Evolutionary conservation across 805 yeast genomes (phyloP).

Genomic region (Komagataella populi): DNA sequence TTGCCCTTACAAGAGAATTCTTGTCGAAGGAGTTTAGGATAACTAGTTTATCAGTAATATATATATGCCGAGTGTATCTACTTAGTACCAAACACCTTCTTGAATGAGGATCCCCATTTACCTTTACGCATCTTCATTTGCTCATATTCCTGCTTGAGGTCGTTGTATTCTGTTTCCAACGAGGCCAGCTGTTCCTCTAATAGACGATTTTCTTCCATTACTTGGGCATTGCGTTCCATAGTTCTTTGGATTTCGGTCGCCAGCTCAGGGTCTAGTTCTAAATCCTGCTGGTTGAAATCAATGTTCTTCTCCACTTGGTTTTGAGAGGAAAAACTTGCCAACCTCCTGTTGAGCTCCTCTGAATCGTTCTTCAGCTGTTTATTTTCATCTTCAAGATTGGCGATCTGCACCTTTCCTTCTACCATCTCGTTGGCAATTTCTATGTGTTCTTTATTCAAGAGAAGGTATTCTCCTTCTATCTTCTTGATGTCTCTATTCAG

Average conservation of each 20-base stretch:
- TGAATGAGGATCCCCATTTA: conserved; percentile 17
- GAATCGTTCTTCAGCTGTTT: conserved; percentile 39
- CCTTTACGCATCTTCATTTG: conserved; percentile 17
- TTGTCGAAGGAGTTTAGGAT: neutral
- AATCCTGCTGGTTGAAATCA: conserved; percentile 5
- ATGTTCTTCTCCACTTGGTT: conserved; percentile 9
- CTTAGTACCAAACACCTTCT: conserved; percentile 11
- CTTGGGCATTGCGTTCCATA: conserved; percentile 48
- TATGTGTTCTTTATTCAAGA: conserved; percentile 71
- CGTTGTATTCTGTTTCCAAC: conserved; percentile 20
- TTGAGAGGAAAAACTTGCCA: conserved; percentile 17
- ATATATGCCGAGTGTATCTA: neutral
- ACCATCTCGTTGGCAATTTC: conserved; percentile 82
- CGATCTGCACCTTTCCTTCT: conserved; percentile 59
- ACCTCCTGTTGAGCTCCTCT: conserved; percentile 28
- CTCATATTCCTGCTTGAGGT: conserved; percentile 19
- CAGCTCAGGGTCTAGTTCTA: conserved; percentile 15
- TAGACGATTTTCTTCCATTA: conserved; percentile 47
- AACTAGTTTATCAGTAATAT: neutral
- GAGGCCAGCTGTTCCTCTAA: conserved; percentile 37
- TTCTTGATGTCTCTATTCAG: conserved; percentile 60
- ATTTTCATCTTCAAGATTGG: conserved; percentile 66
- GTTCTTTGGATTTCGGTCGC: conserved; percentile 43
- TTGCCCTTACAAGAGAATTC: neutral
- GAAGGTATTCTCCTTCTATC: conserved; percentile 55